Percentiles rank a stretch among this genome's conserved stretches.
phyloP scores from a whole-genome alignment of 2,329 filamentous ascomycete genomes.

The Botrytis aclada region DNA sequence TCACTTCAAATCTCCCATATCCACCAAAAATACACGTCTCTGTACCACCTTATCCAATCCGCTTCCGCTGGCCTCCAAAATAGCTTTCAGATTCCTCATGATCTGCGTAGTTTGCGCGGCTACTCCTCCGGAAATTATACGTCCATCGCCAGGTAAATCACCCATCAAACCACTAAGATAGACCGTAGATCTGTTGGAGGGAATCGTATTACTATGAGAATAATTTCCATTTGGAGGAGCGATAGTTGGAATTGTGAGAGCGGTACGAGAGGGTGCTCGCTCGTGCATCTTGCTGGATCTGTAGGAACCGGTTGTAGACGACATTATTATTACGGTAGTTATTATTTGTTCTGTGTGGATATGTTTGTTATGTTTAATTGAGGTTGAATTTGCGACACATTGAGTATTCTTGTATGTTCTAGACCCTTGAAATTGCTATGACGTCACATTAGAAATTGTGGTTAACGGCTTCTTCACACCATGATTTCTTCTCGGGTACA shows the following conservation, averaged over 20 bases:
- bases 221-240: slow-evolving; percentile 7
- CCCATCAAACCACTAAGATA: slow-evolving; percentile 14
- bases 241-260: slow-evolving; percentile 12
- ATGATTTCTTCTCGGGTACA: background rate
- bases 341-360: background rate
- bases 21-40: slow-evolving; percentile 14
- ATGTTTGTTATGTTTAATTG: background rate
- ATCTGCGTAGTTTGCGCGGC: slow-evolving; percentile 13
- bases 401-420: background rate
- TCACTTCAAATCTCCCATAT: slow-evolving; percentile 16
- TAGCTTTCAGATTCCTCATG: slow-evolving; percentile 13
- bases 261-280: background rate
- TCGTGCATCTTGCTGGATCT: slow-evolving; percentile 8
- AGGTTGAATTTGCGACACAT: background rate
- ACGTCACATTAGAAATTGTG: background rate
- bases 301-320: slow-evolving; percentile 2
- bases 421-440: slow-evolving; percentile 6
- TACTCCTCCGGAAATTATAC: slow-evolving; percentile 8
- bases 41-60: slow-evolving; percentile 11
- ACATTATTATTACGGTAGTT: background rate
- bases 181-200: background rate
- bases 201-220: slow-evolving; percentile 6
- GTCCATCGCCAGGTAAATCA: slow-evolving; percentile 10
- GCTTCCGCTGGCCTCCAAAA: slow-evolving; percentile 12
- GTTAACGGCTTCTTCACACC: background rate